phyloP scores from a whole-genome alignment of 2,329 filamentous ascomycete genomes.

The Triangularia setosa region DNA sequence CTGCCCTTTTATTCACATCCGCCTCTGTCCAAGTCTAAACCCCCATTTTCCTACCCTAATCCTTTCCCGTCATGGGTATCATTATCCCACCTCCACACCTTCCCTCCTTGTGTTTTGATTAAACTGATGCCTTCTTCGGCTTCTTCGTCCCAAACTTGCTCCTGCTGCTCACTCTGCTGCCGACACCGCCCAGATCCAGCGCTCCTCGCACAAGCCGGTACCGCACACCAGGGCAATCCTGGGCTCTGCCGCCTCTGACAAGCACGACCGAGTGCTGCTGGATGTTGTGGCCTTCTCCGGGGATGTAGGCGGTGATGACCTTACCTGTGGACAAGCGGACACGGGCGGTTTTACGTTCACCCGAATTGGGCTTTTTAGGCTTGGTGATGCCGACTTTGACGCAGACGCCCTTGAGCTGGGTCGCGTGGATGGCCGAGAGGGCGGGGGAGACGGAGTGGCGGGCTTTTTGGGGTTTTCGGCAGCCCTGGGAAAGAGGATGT shows the following conservation, averaged over 20 bases:
- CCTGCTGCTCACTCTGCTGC: constrained; percentile 74
- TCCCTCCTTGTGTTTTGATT: constrained; percentile 23
- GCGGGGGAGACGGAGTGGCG: constrained; percentile 88
- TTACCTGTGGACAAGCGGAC: constrained; percentile 83
- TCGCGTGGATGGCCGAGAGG: constrained; percentile 62
- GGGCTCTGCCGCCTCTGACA: constrained; percentile 85
- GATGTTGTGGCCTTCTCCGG: constrained; percentile 96
- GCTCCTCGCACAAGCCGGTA: constrained; percentile 91
- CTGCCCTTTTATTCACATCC: not conserved
- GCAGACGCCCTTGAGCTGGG: constrained; percentile 92
- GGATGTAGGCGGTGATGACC: constrained; percentile 89
- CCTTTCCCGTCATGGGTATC: not conserved
- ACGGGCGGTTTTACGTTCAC: constrained; percentile 91
- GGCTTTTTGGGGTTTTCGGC: constrained; percentile 72
- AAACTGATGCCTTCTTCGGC: constrained; percentile 72
- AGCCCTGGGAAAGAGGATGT: constrained; percentile 48
- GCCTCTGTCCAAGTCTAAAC: not conserved
- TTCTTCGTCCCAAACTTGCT: constrained; percentile 99
- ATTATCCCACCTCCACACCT: not conserved
- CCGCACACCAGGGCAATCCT: constrained; percentile 98
- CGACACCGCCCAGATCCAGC: constrained; percentile 90
- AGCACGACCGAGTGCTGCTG: constrained; percentile 98
- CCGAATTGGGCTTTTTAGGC: constrained; percentile 98
- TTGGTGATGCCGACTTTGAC: constrained; percentile 89
- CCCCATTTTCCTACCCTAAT: not conserved